phyloP scores from a whole-genome alignment of 1,284 basidiomycete genomes.

The Tylopilus sp. region DNA sequence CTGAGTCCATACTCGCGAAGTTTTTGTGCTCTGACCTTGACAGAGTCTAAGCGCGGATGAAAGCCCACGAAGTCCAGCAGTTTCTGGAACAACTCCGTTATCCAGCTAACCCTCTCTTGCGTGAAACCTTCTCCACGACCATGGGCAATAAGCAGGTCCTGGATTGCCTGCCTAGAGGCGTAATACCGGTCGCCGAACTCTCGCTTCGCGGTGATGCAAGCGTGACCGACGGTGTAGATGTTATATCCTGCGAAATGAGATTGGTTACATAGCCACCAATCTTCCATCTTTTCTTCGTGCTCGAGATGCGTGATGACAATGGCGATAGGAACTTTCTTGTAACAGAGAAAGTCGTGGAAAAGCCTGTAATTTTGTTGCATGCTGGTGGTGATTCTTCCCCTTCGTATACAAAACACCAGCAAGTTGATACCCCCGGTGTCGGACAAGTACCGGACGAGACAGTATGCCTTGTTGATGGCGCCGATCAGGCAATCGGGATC shows the following conservation, averaged over 20 bases:
- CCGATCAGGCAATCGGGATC: slow-evolving; percentile 28
- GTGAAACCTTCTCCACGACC: slow-evolving; percentile 20
- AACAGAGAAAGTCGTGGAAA: slow-evolving; percentile 32
- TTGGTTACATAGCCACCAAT: slow-evolving; percentile 27
- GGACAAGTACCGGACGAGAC: slow-evolving; percentile 24
- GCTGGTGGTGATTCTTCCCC: slow-evolving; percentile 32
- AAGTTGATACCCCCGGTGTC: slow-evolving; percentile 33
- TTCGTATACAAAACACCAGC: slow-evolving; percentile 37
- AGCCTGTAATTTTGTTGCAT: slow-evolving; percentile 35
- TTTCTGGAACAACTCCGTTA: slow-evolving; percentile 24
- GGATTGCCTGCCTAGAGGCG: slow-evolving; percentile 22
- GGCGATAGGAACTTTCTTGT: slow-evolving; percentile 30
- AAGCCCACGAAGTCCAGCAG: slow-evolving; percentile 28
- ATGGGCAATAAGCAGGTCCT: slow-evolving; percentile 25
- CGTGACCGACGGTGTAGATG: slow-evolving; percentile 23
- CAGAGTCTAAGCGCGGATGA: slow-evolving; percentile 23
- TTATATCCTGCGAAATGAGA: slow-evolving; percentile 17
- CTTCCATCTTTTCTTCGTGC: slow-evolving; percentile 27
- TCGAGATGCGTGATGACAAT: slow-evolving; percentile 31
- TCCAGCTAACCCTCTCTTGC: slow-evolving; percentile 27
- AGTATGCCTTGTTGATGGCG: slow-evolving; percentile 32
- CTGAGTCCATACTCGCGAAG: slow-evolving; percentile 30
- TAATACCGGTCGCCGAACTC: slow-evolving; percentile 26
- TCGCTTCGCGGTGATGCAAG: slow-evolving; percentile 31
- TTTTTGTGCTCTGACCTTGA: slow-evolving; percentile 25